Conservation (phyloP, 305 asterid genomes). For the Fraxinus latifolia region DNA sequence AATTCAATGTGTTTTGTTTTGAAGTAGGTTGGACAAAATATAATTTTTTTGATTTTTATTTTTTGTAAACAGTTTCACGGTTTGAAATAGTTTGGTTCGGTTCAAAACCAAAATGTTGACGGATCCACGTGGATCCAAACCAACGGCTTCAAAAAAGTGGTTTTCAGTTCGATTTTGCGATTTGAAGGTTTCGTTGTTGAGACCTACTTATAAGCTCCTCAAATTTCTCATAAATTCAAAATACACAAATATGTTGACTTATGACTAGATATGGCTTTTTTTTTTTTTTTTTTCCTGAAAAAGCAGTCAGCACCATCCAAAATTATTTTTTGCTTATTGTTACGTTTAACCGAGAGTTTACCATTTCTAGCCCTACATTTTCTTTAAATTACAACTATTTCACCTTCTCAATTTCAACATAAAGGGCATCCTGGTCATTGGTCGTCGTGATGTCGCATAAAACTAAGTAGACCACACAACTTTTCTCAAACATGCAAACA, state of each 20-base stretch:
- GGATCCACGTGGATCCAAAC: not conserved
- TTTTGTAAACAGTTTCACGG: not conserved
- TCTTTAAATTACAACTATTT: not conserved
- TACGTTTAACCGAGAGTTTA: not conserved
- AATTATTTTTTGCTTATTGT: not conserved
- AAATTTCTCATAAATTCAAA: too few relatives aligned
- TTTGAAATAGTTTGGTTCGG: too few relatives aligned
- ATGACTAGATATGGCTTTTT: not conserved
- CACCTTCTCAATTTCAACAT: not conserved
- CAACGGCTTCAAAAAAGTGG: not conserved
- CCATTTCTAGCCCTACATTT: not conserved
- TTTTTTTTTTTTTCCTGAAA: not conserved
- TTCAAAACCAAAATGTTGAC: not conserved
- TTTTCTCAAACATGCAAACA: not conserved
- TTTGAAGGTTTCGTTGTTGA: not conserved
- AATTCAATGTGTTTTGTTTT: not conserved
- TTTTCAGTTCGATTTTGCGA: not conserved
- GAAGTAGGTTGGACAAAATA: not conserved
- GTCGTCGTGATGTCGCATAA: not conserved
- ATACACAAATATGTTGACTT: not conserved
- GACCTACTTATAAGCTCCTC: not conserved
- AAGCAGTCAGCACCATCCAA: not conserved
- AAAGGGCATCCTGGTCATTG: not conserved
- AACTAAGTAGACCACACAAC: not conserved
- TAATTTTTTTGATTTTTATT: too few relatives aligned